Base-by-base conservation (phyloP, 2,329 filamentous ascomycete species). In the Hypoxylon sp. region DNA sequence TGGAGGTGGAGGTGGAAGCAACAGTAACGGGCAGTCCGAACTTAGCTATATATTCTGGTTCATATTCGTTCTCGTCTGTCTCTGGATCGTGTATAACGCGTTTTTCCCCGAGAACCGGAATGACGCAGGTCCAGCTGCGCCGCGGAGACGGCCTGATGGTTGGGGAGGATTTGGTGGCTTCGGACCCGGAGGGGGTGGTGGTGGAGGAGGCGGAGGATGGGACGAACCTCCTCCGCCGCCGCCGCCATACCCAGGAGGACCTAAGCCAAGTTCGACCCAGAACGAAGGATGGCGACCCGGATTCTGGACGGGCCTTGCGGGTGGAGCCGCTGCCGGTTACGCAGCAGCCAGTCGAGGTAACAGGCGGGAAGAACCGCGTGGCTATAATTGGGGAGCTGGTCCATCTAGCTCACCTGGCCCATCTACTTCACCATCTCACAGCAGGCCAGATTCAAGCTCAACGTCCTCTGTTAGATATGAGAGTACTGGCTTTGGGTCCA, bases 401-500 rank as follows among this genome's bases (percentile, higher is more conserved):
- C 65, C 69, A 4, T 77, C 79, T 41, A 77, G 73, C 75, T 76
- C 69, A 45, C 56, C 69, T 17, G 59, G 67, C 5, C 65, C 69
- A 4, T 77, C 79, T 41, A 77, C 73, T 75, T 76, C 69, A 48
- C 56, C 69, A 53, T 60, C 72, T 59, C 75, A 75, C 30, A 72
- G 71, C n/a, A 72, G 77, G 9, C 82, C 82, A 0, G 76, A 78
- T 14, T 80, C 79, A 1, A 74, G 73, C 28, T 79, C 80, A 11
- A 80, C 79, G 45, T 85, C 83, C 7, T 81, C 82, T 6, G 81
- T 84, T 13, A 85, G 87, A 58, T 85, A 91, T 73, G 86, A 91
- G 72, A 92, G 89, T 73, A 93, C 91, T 0, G 91, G 91, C 0
- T 93, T 92, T 75, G 91, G 91, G 7, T 90, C 89, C 7, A 93